Percentiles rank a stretch among this genome's conserved stretches.
Conservation (phyloP, 225 moss, liverwort and hornwort species). For the Polytrichum formosum region DNA sequence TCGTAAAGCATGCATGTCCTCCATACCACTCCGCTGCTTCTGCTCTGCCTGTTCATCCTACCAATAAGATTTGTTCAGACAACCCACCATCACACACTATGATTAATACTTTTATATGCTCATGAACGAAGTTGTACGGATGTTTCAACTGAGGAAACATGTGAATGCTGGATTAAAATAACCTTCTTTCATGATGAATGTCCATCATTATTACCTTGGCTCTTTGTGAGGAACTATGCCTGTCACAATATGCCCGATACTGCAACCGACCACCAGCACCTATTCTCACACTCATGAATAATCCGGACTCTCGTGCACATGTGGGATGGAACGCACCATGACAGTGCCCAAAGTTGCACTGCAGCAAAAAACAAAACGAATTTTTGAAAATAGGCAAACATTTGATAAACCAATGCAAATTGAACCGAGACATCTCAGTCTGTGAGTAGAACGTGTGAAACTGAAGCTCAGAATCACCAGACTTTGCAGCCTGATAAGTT, state of each 20-base stretch:
- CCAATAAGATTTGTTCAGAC: conserved; percentile 55
- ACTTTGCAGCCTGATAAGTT: too few relatives aligned
- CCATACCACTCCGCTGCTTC: conserved; percentile 58
- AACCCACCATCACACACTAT: conserved; percentile 39
- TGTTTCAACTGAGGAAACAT: neutral
- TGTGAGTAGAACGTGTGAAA: too few relatives aligned
- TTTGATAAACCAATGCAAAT: too few relatives aligned
- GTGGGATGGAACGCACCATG: conserved; percentile 72
- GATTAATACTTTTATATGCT: neutral
- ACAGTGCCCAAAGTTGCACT: conserved; percentile 78
- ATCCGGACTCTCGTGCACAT: conserved; percentile 58
- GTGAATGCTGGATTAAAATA: neutral
- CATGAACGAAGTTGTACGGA: neutral
- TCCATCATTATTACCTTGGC: conserved; percentile 43
- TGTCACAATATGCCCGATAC: conserved; percentile 71
- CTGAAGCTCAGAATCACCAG: too few relatives aligned
- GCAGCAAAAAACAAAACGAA: conserved; percentile 17
- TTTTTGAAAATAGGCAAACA: too few relatives aligned
- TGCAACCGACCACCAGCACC: conserved; percentile 63
- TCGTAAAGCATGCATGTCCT: conserved; percentile 55
- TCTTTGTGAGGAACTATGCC: conserved; percentile 64
- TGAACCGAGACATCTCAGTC: too few relatives aligned
- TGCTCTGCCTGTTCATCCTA: conserved; percentile 78
- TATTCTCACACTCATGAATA: conserved; percentile 57
- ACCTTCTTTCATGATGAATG: too few relatives aligned